Evolutionary conservation across 768 basidiomycete genomes (phyloP).

Genomic region (Tulasnella sp.): DNA sequence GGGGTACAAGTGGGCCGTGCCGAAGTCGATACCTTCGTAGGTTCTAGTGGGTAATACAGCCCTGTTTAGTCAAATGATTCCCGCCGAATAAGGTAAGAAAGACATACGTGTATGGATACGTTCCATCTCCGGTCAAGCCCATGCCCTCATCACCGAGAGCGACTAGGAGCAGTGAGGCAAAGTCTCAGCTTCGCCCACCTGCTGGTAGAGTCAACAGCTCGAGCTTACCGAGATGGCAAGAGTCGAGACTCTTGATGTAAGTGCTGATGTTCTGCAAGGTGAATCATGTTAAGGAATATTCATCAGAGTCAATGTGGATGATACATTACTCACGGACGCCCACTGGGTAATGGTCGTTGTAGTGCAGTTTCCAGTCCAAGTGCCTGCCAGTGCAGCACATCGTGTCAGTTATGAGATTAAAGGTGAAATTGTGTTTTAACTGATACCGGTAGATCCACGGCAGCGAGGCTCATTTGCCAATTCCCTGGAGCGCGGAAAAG

Average conservation of each 20-base stretch:
- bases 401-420: neutral
- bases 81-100: neutral
- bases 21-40: conserved; percentile 60
- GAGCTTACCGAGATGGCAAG: conserved; percentile 39
- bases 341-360: conserved; percentile 43
- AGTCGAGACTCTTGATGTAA: conserved; percentile 52
- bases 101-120: conserved; percentile 46
- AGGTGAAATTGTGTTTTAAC: conserved; percentile 1
- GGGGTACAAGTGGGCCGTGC: conserved; percentile 41
- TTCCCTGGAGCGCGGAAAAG: conserved; percentile 35
- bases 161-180: conserved; percentile 19
- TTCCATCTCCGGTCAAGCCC: conserved; percentile 38
- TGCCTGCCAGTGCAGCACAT: neutral
- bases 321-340: conserved; percentile 23
- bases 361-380: conserved; percentile 33
- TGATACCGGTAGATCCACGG: conserved; percentile 24
- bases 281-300: neutral
- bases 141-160: conserved; percentile 55
- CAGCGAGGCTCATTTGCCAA: conserved; percentile 31
- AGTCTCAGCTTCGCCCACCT: neutral
- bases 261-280: conserved; percentile 34
- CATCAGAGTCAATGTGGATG: neutral
- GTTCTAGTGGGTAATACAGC: too few species aligned
- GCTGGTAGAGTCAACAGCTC: neutral
- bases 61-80: too few species aligned